Conservation (phyloP, 352 stramenopile genomes). For the Pythium biforme region DNA sequence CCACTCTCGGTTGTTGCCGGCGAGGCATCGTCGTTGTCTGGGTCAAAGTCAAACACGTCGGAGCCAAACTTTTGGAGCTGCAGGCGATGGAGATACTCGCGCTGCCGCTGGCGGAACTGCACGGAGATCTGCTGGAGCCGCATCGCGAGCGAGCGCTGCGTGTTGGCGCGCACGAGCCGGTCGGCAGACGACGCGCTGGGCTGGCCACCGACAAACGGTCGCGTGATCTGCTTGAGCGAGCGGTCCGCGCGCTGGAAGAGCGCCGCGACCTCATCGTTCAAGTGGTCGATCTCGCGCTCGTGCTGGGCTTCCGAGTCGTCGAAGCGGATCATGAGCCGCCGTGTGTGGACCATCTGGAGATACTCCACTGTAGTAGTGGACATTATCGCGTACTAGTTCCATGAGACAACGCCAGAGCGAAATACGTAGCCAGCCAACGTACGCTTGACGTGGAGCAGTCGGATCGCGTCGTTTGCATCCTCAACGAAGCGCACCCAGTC, state of each 20-base stretch:
- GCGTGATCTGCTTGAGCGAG: constrained; percentile 69
- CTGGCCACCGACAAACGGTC: constrained; percentile 48
- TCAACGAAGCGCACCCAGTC: constrained; percentile 67
- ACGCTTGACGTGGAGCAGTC: constrained; percentile 71
- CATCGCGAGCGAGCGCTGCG: constrained; percentile 59
- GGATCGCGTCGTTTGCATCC: constrained; percentile 62
- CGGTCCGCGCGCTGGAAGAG: constrained; percentile 72
- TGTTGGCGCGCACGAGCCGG: constrained; percentile 60
- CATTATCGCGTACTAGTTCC: background rate
- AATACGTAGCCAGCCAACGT: too few relatives aligned
- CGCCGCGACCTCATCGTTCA: constrained; percentile 61
- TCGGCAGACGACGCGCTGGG: constrained; percentile 48
- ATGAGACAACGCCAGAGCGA: background rate
- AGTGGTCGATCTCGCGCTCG: constrained; percentile 65
- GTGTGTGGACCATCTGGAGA: constrained; percentile 72
- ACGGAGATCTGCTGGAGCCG: constrained; percentile 63
- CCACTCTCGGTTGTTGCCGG: background rate
- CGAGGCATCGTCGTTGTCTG: constrained; percentile 1
- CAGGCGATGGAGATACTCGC: constrained; percentile 69
- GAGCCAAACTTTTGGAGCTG: constrained; percentile 75
- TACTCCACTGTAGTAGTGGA: constrained; percentile 75
- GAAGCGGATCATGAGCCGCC: constrained; percentile 81
- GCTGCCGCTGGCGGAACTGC: constrained; percentile 62
- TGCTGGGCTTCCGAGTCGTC: constrained; percentile 63
- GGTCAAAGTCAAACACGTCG: constrained; percentile 56